Conservation (phyloP, 2,329 filamentous ascomycete species). For the Fusarium sambucinum region DNA sequence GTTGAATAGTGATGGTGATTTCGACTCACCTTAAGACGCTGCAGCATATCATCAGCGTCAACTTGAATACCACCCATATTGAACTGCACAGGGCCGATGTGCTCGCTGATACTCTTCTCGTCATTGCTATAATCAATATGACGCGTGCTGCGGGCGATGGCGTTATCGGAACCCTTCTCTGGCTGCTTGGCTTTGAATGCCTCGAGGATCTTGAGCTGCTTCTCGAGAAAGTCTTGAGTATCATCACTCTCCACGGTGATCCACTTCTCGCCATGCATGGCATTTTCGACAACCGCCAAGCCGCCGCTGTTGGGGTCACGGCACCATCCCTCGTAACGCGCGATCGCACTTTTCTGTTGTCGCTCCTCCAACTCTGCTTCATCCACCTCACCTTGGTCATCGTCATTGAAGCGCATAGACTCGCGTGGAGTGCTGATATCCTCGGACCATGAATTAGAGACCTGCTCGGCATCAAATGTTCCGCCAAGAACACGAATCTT, state of each 20-base stretch:
- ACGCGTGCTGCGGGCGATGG: constrained; percentile 40
- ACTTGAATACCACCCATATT: constrained; percentile 98
- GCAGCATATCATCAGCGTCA: constrained; percentile 92
- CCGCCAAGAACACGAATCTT: constrained; percentile 94
- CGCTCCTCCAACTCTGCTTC: constrained; percentile 42
- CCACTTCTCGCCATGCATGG: constrained; percentile 53
- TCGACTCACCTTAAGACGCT: constrained; percentile 78
- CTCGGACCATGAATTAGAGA: constrained; percentile 86
- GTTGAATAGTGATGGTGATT: neutral
- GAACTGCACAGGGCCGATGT: constrained; percentile 95
- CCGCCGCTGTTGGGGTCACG: constrained; percentile 77
- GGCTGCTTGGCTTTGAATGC: constrained; percentile 67
- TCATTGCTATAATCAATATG: constrained; percentile 54
- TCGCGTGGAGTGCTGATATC: constrained; percentile 74
- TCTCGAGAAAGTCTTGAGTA: constrained; percentile 80
- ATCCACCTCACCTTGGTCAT: constrained; percentile 43
- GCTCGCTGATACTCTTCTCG: constrained; percentile 72
- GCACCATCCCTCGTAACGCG: constrained; percentile 83
- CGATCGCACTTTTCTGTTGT: constrained; percentile 71
- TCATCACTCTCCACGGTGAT: constrained; percentile 63
- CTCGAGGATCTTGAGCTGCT: constrained; percentile 82
- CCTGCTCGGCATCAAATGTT: constrained; percentile 88
- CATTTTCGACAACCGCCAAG: constrained; percentile 56
- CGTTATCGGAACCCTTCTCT: constrained; percentile 55
- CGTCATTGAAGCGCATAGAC: constrained; percentile 43